Evolutionary conservation across 75 land plant species (phyloP).

Genomic region (Cunninghamia lanceolata): DNA sequence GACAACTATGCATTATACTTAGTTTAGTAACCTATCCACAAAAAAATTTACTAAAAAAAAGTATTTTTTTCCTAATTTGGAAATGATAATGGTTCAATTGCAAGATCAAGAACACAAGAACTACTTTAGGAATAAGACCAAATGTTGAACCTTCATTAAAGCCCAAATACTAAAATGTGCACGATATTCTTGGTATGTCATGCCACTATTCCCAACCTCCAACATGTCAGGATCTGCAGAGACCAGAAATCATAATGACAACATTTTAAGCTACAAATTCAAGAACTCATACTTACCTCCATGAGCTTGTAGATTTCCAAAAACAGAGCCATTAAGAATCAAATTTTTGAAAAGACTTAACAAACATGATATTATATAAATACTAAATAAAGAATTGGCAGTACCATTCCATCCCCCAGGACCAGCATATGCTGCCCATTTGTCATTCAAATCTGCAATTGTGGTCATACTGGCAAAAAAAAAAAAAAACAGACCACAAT

Average conservation of each 20-base stretch:
- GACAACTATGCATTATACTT: background rate
- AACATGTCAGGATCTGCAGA: slow-evolving; percentile 88
- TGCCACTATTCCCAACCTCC: slow-evolving; percentile 95
- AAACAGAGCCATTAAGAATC: background rate
- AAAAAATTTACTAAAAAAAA: background rate
- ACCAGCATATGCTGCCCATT: slow-evolving; percentile 92
- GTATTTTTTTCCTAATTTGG: background rate
- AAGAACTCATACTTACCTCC: background rate
- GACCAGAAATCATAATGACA: slow-evolving; percentile 7
- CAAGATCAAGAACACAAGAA: background rate
- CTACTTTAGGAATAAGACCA: background rate
- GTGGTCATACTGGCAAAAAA: slow-evolving; percentile 56
- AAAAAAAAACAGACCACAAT: background rate
- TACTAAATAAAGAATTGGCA: background rate
- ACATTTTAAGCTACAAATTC: slow-evolving; percentile 1
- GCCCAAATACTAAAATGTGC: slow-evolving; percentile 94
- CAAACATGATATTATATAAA: background rate
- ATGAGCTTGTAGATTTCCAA: background rate
- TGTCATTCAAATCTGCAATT: slow-evolving; percentile 72
- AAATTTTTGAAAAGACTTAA: background rate
- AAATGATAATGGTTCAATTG: background rate
- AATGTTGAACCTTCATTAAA: slow-evolving; percentile 59
- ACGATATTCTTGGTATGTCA: slow-evolving; percentile 74
- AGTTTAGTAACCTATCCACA: background rate
- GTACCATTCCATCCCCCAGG: slow-evolving; percentile 99